Evolutionary conservation across 2,329 filamentous ascomycete species (phyloP), one percentile per base, ranked within the genome.

Genomic region (Fusarium musae): DNA sequence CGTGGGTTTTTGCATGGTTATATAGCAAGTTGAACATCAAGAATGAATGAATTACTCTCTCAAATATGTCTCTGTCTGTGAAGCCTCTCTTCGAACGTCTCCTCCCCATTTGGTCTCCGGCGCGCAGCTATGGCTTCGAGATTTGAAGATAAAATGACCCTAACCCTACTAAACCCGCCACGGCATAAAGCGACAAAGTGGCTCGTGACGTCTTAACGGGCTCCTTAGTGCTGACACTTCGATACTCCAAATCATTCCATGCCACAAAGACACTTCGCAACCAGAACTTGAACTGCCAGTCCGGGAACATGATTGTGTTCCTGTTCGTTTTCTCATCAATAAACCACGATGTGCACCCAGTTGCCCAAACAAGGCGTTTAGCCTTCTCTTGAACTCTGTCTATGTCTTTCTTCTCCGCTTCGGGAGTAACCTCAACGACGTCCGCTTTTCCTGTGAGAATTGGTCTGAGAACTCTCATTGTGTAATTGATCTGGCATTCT

Each of bases 261-360:
- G 77, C 76, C 44, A 84, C 79, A 59, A 87, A 87, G 3, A 88
- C 72, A 59, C 84, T 87, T 19, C 86, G 75, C 23, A 83, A 59
- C 85, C 86, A 88, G 66, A 83, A 87, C 58, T 80, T 78, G 62
- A 83, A 87, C 74, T 87, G 85, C 81, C 83, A 87, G 53, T 87
- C 84, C 0, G 86, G 86, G 70, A 87, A 88, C 81, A 88, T 86
- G 73, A 85, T 85, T 0, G 84, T 86, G 65, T 88, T 89, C 52
- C 83, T 79, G 1, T 83, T 82, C 0, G 85, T 86, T 50, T 81
- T 81, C 0, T 80, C 77, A 64, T 88, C 84, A 4, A 89, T 80
- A 7, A 83, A 86, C 87, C 87, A 89, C n/a, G 82, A 85, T 3
- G 83, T 84, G 69, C 87, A 89, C 1, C 87, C 86, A 3, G 82